phyloP scores from a whole-genome alignment of 345 rosid species.

The Corchorus olitorius region DNA sequence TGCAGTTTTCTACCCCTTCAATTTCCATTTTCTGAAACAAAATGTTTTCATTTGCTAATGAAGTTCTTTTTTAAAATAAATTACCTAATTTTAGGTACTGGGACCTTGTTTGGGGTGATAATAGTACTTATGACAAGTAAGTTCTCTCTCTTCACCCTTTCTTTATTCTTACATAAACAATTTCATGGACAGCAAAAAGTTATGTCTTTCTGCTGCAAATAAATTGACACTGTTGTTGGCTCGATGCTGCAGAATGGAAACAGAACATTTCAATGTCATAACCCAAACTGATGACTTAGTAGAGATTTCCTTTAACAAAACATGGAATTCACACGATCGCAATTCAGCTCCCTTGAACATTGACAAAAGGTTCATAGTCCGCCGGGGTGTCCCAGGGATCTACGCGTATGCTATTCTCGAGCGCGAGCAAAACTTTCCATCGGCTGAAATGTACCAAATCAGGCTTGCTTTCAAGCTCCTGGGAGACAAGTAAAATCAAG shows the following conservation, averaged over 20 bases:
- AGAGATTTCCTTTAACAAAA: conserved; percentile 68
- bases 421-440: conserved; percentile 76
- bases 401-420: conserved; percentile 73
- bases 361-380: conserved; percentile 80
- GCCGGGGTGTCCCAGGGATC: conserved; percentile 67
- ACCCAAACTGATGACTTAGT: conserved; percentile 50
- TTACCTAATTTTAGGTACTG: conserved; percentile 55
- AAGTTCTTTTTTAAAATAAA: not conserved
- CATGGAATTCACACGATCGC: conserved; percentile 45
- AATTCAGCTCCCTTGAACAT: conserved; percentile 66
- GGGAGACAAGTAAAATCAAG: conserved; percentile 43
- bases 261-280: conserved; percentile 48
- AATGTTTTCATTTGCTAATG: not conserved
- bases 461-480: conserved; percentile 83
- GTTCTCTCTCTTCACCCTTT: conserved; percentile 5
- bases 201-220: not conserved
- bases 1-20: not conserved
- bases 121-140: conserved; percentile 51
- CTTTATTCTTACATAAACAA: not conserved
- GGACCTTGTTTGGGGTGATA: conserved; percentile 73
- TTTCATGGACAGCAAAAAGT: not conserved
- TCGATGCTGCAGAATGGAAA: conserved; percentile 46
- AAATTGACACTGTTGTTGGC: not conserved
- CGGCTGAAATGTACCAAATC: conserved; percentile 82
- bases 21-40: not conserved